Base-by-base conservation (phyloP, 2,329 filamentous ascomycete genomes). In the Neonectria sp. region DNA sequence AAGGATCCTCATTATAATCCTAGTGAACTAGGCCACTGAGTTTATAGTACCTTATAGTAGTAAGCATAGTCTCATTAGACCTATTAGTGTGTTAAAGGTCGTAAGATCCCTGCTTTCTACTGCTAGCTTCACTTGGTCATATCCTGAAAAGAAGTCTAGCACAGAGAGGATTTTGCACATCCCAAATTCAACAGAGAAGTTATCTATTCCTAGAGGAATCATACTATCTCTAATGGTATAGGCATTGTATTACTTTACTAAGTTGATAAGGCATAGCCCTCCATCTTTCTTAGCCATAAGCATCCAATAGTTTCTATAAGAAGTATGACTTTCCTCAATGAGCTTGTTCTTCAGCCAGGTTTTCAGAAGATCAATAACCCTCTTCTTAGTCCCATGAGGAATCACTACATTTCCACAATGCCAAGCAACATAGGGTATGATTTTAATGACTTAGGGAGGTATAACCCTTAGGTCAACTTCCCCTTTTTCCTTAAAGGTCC, bases 81-180 rank as follows among this genome's bases (percentile, higher is more conserved):
- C 21, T 21, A 21, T 21, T 21, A 2, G 21, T 21, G 35, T 60
- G 4, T 60, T 43, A n/a, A 60, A 60, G 4, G 35, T 60, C 2
- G 33, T 60, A 3, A 60, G 24, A 17, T 60, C 57, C 12, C 13
- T 27, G 33, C 57, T 60, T n/a, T 53, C 33, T 27, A 29, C 13
- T 2, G 31, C 24, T 9, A 60, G 17, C 7, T 24, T 12, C 2
- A 61, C 9, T n/a, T 61, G 27, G 12, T 61, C 9, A 45, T 61
- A 61, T 9, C 25, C 8, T 17, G 6, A 60, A 24, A 53, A 60
- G 46, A 60, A 21, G 21, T 21, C 21, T 21, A 21, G 21, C 21
- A 21, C 2, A 21, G 21, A 21, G 21, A 21, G 21, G 21, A 21
- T 21, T 21, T 21, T 21, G 21, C 21, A 21, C 2, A 21, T 21